Evolutionary conservation across 139 green algal genomes (phyloP).

Genomic region (Ulvella scutata): DNA sequence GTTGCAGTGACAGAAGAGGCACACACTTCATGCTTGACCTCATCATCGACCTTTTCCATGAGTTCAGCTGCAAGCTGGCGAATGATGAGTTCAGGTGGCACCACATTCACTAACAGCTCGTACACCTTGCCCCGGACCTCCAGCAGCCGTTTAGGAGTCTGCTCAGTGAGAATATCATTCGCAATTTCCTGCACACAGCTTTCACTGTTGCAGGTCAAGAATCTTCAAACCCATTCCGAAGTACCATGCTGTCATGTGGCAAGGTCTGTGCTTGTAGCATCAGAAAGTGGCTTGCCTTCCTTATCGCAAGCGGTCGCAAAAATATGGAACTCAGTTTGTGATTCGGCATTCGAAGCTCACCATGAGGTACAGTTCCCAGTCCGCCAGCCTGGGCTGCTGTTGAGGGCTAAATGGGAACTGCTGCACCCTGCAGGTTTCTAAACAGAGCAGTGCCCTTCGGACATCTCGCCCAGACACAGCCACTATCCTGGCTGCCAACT

Average conservation of each 20-base stretch:
- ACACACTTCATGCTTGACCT: conserved; percentile 65
- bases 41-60: conserved; percentile 72
- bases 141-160: conserved; percentile 63
- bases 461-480: conserved; percentile 55
- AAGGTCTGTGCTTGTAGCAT: too few relatives aligned
- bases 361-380: conserved; percentile 91
- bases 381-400: conserved; percentile 39
- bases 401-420: conserved; percentile 43
- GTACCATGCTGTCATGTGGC: too few relatives aligned
- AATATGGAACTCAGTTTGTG: too few relatives aligned
- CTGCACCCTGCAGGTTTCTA: conserved; percentile 62
- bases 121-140: conserved; percentile 81
- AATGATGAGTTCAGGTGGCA: conserved; percentile 77
- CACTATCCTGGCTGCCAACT: conserved; percentile 45
- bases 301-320: too few relatives aligned
- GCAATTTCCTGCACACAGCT: conserved; percentile 59
- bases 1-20: not conserved
- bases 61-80: conserved; percentile 60
- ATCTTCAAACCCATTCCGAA: too few relatives aligned
- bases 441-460: conserved; percentile 69
- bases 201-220: too few relatives aligned
- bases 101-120: conserved; percentile 92
- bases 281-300: too few relatives aligned
- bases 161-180: conserved; percentile 72
- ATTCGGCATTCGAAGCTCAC: too few relatives aligned